These are phyloP conservation scores for Lumnitzera racemosa DNA, from an alignment of 345 rosid species.

Conservation along the genomic window DNA sequence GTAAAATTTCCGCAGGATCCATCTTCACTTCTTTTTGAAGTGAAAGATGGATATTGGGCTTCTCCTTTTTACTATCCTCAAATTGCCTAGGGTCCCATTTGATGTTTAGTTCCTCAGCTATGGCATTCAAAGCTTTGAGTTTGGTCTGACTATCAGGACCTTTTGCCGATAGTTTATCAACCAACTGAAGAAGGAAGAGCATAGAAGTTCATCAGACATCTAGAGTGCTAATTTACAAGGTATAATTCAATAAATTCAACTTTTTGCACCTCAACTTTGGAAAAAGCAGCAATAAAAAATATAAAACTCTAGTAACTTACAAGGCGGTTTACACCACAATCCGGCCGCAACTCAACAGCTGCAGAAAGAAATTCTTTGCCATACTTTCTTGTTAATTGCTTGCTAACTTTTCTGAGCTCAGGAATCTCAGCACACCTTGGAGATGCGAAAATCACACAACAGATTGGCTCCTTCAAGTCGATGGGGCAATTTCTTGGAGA, in stretches of 20 bases:
- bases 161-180: conserved; percentile 63
- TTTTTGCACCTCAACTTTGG: no score
- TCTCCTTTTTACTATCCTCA: conserved; percentile 9
- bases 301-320: conserved; percentile 31
- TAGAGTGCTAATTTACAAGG: no score
- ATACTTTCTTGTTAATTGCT: conserved; percentile 64
- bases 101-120: conserved; percentile 63
- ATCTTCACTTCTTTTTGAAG: no score
- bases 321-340: conserved; percentile 74
- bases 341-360: conserved; percentile 59
- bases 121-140: conserved; percentile 50
- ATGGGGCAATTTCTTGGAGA: conserved; percentile 52
- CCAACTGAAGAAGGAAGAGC: conserved; percentile 32
- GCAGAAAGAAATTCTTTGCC: conserved; percentile 70
- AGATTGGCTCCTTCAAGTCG: conserved; percentile 75
- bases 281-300: neutral
- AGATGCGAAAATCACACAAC: conserved; percentile 64
- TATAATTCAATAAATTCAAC: no score
- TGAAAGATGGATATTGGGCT: no score
- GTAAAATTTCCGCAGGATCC: no score
- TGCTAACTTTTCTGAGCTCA: conserved; percentile 56
- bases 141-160: conserved; percentile 78
- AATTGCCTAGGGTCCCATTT: conserved; percentile 46
- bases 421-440: conserved; percentile 64
- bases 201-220: conserved; percentile 5